phyloP scores from a whole-genome alignment of 805 yeast genomes.

The Ogataea parapolymorpha region DNA sequence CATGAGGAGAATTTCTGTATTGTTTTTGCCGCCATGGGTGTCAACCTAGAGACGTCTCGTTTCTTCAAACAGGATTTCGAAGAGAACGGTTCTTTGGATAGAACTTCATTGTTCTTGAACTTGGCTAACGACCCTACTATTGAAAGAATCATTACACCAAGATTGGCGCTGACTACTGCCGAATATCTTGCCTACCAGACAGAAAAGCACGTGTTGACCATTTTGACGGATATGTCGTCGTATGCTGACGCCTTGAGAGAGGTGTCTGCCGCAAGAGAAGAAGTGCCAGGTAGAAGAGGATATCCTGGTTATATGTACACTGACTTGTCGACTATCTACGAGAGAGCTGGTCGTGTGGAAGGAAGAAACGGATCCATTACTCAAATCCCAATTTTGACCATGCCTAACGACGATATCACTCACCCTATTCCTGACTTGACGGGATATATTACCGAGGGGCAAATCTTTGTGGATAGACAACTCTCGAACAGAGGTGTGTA shows the following conservation, averaged over 20 bases:
- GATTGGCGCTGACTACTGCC: conserved; percentile 97
- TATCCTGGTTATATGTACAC: conserved; percentile 99
- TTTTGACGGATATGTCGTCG: conserved; percentile 99
- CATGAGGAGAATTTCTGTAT: conserved; percentile 99
- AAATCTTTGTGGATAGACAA: conserved; percentile 96
- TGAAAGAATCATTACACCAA: conserved; percentile 98
- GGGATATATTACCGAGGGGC: conserved; percentile 99
- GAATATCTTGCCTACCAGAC: conserved; percentile 99
- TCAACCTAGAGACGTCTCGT: conserved; percentile 95
- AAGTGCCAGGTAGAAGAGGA: conserved; percentile 99
- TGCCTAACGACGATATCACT: conserved; percentile 99
- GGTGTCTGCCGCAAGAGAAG: conserved; percentile 99
- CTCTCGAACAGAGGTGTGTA: conserved; percentile 94
- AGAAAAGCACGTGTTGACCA: conserved; percentile 97
- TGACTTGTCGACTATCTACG: conserved; percentile 97
- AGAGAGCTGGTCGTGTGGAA: conserved; percentile 99
- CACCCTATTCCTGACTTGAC: conserved; percentile 99
- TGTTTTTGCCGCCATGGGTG: conserved; percentile 99
- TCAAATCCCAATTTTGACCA: conserved; percentile 96
- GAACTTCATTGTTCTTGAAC: conserved; percentile 94
- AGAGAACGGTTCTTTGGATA: conserved; percentile 97
- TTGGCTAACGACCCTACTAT: conserved; percentile 99
- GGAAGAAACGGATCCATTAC: conserved; percentile 99
- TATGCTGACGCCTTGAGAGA: conserved; percentile 99
- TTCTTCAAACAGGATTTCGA: conserved; percentile 99